Percentiles rank a stretch among this genome's conserved stretches.
Conservation (phyloP, 176 grass and related monocot genomes). For the Juncus inflexus region DNA sequence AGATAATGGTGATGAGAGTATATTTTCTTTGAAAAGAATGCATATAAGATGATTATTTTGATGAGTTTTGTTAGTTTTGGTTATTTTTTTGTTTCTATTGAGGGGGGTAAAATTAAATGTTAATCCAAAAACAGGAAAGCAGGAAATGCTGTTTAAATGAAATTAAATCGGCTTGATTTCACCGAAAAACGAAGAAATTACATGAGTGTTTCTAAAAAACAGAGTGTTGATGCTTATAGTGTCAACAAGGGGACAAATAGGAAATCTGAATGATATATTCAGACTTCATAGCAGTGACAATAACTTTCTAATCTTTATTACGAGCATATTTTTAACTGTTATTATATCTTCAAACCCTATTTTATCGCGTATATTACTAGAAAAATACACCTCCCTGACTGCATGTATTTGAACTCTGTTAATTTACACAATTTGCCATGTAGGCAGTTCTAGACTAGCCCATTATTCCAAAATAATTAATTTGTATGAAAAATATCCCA, state of each 20-base stretch:
- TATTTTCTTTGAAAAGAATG: slow-evolving; percentile 36
- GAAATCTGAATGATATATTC: neutral
- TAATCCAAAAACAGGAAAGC: too few species aligned
- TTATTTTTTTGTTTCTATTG: slow-evolving; percentile 16
- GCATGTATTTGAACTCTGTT: slow-evolving; percentile 7
- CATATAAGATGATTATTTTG: slow-evolving; percentile 32
- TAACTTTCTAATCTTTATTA: too few species aligned
- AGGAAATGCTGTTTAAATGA: too few species aligned
- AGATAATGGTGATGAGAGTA: slow-evolving; percentile 8
- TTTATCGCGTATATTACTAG: neutral
- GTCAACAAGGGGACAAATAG: neutral
- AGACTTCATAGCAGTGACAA: too few species aligned
- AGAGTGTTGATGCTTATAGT: too few species aligned
- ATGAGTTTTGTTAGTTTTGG: neutral
- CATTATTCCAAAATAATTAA: slow-evolving; percentile 7
- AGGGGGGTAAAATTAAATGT: slow-evolving; percentile 5
- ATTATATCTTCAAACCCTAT: slow-evolving; percentile 1
- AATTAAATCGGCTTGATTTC: too few species aligned
- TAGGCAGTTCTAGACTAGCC: neutral
- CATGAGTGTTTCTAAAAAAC: too few species aligned
- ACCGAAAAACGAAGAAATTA: too few species aligned
- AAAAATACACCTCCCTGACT: slow-evolving; percentile 1
- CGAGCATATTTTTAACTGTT: neutral
- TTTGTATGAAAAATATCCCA: neutral
- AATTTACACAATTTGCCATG: slow-evolving; percentile 20